Conservation (phyloP, 495 filamentous ascomycete genomes). For the Cryomyces antarcticus region DNA sequence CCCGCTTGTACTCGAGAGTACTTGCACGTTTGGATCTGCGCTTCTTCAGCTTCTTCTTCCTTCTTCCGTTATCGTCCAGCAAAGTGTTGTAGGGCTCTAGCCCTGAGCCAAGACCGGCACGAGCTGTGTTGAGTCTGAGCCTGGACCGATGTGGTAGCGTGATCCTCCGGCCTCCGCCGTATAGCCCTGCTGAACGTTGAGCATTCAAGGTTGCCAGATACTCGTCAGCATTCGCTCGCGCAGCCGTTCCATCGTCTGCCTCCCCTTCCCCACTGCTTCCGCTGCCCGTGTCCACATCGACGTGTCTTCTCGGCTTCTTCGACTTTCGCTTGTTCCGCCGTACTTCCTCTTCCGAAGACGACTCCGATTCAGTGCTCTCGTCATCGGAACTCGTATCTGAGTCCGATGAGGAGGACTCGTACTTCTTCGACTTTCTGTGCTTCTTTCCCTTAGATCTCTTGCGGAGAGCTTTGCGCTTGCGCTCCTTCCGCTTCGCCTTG, state of each 20-base stretch:
- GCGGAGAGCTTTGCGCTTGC: slow-evolving; percentile 4
- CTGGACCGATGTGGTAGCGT: neutral
- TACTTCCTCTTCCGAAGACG: neutral
- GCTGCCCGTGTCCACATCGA: neutral
- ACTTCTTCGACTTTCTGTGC: slow-evolving; percentile 3
- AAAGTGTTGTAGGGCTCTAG: neutral
- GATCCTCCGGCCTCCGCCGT: neutral
- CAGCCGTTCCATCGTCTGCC: neutral
- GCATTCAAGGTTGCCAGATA: neutral
- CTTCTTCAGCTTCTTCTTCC: slow-evolving; percentile 6
- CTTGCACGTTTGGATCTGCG: slow-evolving; percentile 21
- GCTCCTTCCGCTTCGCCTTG: slow-evolving; percentile 2
- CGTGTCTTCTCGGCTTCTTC: neutral
- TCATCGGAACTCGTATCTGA: slow-evolving; percentile 3
- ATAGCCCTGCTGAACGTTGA: neutral
- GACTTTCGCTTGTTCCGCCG: neutral
- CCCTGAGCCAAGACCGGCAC: neutral
- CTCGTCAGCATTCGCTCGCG: neutral
- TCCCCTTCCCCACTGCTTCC: neutral
- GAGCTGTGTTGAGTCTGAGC: neutral
- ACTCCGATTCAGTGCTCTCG: neutral
- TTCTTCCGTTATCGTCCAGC: neutral
- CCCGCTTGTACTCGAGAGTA: slow-evolving; percentile 65
- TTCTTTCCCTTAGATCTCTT: slow-evolving; percentile 6
- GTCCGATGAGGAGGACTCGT: slow-evolving; percentile 2